Evolutionary conservation across 768 basidiomycete genomes (phyloP).

Genomic region (Leccinum incarnatum): DNA sequence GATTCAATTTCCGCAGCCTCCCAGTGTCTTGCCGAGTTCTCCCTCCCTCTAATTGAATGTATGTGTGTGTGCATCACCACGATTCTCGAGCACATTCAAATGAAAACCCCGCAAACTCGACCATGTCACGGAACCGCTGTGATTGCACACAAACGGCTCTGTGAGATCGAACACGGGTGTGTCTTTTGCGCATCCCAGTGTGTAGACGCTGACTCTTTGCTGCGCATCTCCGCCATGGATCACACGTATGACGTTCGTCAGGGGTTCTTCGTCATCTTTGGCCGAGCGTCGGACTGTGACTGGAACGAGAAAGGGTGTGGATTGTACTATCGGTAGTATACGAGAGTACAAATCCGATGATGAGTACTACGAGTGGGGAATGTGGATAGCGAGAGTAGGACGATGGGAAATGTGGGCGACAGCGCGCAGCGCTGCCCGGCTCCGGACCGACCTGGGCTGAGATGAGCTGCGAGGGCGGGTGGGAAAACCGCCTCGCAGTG

Average conservation of each 20-base stretch:
- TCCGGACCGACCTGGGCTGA: too few species aligned
- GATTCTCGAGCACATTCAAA: not conserved
- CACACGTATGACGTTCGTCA: slow-evolving; percentile 1
- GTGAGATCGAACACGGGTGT: not conserved
- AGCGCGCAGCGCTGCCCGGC: too few species aligned
- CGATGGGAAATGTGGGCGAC: too few species aligned
- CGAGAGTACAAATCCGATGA: too few species aligned
- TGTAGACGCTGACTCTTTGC: not conserved
- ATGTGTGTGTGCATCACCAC: not conserved
- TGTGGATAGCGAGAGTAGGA: too few species aligned
- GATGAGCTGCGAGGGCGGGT: too few species aligned
- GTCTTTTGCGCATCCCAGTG: not conserved
- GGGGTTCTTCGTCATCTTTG: not conserved
- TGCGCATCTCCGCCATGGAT: not conserved
- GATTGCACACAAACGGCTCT: not conserved
- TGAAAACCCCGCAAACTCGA: not conserved
- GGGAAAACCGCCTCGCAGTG: too few species aligned
- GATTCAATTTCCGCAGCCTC: not conserved
- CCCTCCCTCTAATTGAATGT: not conserved
- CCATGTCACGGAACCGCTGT: not conserved
- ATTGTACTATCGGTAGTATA: too few species aligned
- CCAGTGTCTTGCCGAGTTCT: not conserved
- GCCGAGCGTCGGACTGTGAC: too few species aligned
- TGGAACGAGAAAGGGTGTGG: too few species aligned
- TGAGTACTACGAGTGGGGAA: too few species aligned